Evolutionary conservation across 768 basidiomycete species (phyloP), one percentile per base, ranked within the genome.

Genomic region (Lyophyllum semitale): DNA sequence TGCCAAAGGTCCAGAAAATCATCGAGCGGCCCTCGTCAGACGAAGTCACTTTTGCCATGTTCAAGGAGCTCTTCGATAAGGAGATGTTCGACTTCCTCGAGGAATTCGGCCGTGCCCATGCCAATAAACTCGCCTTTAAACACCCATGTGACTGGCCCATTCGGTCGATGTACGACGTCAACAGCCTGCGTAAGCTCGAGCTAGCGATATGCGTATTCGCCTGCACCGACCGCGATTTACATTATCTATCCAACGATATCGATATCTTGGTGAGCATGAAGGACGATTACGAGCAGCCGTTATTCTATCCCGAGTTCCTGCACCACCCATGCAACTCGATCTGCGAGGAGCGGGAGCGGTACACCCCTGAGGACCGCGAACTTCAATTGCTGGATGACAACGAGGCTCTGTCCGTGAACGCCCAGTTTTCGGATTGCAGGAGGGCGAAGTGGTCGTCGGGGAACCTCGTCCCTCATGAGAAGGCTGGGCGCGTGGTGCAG

Each of bases 291-390:
- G 57, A 65, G 35, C 55, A 63, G 9, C 56, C 55, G n/a, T 61
- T 75, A 61, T 73, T 66, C 65, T 73, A 68, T 50, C 73, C 73
- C 9, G 68, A 73, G 42, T 67, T 73, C 51, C 48, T 74, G 18
- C 61, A 67, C 20, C 73, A 76, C 55, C 52, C 60, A 0, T 75
- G 73, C 61, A 68, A 66, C 33, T 59, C 65, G 1, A 60, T 67
- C 23, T 29, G 51, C n/a, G 1, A 35, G 20, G 33, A 42, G 18
- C 27, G 43, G 2, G 29, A 29, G 1, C 48, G 13, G 17, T 25
- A 27, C 15, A 20, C 15, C 13, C 22, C 46, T 20, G 22, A 46
- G 4, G 53, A 66, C 13, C 41, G 46, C 20, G 41, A 49, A 5
- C 50, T 57, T 8, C 15, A 33, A 3, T 8, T 22, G 1, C 8